These are phyloP conservation scores for Parastagonospora nodorum DNA, from an alignment of 2,329 filamentous ascomycete genomes.

Conservation along the genomic window DNA sequence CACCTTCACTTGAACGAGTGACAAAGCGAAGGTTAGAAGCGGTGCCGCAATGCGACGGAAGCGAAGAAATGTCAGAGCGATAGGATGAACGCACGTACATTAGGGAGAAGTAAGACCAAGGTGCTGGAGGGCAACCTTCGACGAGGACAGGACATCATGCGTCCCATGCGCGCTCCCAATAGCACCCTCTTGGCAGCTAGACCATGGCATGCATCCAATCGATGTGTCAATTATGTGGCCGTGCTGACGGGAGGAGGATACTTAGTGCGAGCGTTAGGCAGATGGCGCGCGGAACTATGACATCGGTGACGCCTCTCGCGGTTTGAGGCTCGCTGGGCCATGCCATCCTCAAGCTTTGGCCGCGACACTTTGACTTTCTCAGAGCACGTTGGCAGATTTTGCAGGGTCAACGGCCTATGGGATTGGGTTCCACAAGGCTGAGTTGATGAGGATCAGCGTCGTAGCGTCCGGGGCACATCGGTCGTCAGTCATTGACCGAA, in stretches of 20 bases:
- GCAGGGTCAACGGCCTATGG: background rate
- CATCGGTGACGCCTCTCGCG: background rate
- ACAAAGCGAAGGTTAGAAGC: constrained; percentile 18
- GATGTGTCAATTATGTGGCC: constrained; percentile 4
- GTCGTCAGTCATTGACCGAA: constrained; percentile 3
- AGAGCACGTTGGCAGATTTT: background rate
- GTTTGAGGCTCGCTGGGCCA: background rate
- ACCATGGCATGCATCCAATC: constrained; percentile 23
- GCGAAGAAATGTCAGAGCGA: constrained; percentile 8
- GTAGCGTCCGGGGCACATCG: background rate
- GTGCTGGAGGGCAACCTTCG: constrained; percentile 7
- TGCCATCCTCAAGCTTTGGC: background rate
- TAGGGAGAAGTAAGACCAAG: background rate
- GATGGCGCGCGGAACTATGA: too few relatives aligned
- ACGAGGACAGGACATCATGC: constrained; percentile 29
- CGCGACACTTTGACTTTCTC: background rate
- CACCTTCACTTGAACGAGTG: constrained; percentile 25
- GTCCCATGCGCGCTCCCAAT: constrained; percentile 26
- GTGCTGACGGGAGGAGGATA: background rate
- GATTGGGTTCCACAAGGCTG: constrained; percentile 13
- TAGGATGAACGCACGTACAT: constrained; percentile 9
- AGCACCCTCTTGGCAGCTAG: constrained; percentile 20
- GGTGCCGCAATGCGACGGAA: constrained; percentile 9
- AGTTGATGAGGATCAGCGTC: constrained; percentile 1
- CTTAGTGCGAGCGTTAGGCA: too few relatives aligned